Evolutionary conservation across 805 yeast species (phyloP).

Genomic region (Metschnikowia sp.): DNA sequence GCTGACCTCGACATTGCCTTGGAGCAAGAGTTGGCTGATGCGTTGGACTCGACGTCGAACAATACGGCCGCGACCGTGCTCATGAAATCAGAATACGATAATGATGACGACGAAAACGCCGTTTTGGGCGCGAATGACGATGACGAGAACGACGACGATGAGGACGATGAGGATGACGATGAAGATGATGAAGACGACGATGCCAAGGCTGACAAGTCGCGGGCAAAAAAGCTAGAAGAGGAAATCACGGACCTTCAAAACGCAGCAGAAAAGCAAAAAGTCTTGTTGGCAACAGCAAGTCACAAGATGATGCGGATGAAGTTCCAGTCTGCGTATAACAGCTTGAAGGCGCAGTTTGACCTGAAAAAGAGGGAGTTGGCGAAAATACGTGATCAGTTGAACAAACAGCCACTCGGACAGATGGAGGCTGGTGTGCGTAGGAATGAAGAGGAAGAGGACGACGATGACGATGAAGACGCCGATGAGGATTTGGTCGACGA

Average conservation of each 20-base stretch:
- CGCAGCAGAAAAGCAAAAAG: slow-evolving; percentile 72
- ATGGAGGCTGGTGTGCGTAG: neutral
- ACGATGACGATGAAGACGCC: slow-evolving; percentile 4
- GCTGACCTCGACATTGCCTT: slow-evolving; percentile 39
- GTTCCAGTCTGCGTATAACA: slow-evolving; percentile 73
- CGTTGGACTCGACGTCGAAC: slow-evolving; percentile 37
- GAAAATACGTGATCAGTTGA: slow-evolving; percentile 17
- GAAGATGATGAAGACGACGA: slow-evolving; percentile 52
- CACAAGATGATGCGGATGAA: slow-evolving; percentile 86
- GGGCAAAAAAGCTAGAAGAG: slow-evolving; percentile 74
- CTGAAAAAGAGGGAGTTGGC: slow-evolving; percentile 44
- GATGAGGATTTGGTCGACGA: neutral
- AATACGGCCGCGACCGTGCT: slow-evolving; percentile 19
- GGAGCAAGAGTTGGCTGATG: slow-evolving; percentile 58
- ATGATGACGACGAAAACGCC: slow-evolving; percentile 12
- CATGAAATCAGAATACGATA: slow-evolving; percentile 17
- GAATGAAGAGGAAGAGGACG: slow-evolving; percentile 8
- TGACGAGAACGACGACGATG: slow-evolving; percentile 42
- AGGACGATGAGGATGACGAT: slow-evolving; percentile 47
- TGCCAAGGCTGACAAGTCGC: slow-evolving; percentile 40
- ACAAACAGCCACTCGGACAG: slow-evolving; percentile 3
- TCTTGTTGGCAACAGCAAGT: slow-evolving; percentile 66
- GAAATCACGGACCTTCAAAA: slow-evolving; percentile 78
- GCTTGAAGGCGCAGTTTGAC: slow-evolving; percentile 78
- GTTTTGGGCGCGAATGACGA: slow-evolving; percentile 21